phyloP scores from a whole-genome alignment of 192 early-diverging fungal species.

The Glomus cerebriforme region DNA sequence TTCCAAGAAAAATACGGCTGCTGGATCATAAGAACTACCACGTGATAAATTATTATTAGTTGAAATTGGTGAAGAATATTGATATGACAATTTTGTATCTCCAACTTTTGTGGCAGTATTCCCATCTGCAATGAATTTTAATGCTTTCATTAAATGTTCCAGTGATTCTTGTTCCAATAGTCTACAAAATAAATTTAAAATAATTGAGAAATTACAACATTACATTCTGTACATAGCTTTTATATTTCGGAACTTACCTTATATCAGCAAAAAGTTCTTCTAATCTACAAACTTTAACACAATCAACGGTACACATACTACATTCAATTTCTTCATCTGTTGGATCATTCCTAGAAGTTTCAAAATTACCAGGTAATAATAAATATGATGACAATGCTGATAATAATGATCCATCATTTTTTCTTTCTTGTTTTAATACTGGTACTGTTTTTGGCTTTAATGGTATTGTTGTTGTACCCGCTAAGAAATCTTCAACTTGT shows the following conservation, averaged over 20 bases:
- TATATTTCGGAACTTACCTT: conserved; percentile 41
- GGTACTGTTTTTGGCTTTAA: conserved; percentile 50
- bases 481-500: conserved; percentile 73
- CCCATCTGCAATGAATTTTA: conserved; percentile 55
- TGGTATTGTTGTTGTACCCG: conserved; percentile 67
- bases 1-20: conserved; percentile 76
- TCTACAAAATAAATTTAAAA: conserved; percentile 37
- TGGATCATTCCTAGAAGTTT: conserved; percentile 52
- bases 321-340: conserved; percentile 71
- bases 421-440: conserved; percentile 42
- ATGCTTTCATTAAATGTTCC: conserved; percentile 57
- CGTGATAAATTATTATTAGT: background rate
- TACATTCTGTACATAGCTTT: background rate
- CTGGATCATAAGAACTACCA: conserved; percentile 51
- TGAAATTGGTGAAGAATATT: no score
- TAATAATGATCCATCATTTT: conserved; percentile 66
- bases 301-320: conserved; percentile 65
- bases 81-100: conserved; percentile 16
- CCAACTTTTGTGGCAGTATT: conserved; percentile 39
- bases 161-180: conserved; percentile 69
- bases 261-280: conserved; percentile 76
- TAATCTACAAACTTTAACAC: conserved; percentile 68
- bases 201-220: background rate
- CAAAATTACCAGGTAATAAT: conserved; percentile 61
- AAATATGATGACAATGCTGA: conserved; percentile 79